Conservation (phyloP, 2,329 filamentous ascomycete species). For the Pseudogymnoascus sp. region DNA sequence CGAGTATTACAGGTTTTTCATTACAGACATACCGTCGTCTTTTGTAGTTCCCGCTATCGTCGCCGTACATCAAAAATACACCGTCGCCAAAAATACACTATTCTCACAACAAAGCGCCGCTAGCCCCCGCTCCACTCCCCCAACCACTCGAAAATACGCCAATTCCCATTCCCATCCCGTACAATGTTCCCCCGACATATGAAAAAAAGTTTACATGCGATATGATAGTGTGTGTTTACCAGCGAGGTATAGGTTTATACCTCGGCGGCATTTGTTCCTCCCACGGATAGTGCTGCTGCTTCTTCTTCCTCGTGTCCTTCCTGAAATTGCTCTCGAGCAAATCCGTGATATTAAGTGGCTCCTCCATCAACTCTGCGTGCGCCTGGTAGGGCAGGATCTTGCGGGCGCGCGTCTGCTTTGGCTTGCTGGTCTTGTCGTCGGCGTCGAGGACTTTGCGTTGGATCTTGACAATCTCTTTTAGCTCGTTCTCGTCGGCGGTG, state of each 20-base stretch:
- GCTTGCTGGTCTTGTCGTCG: slow-evolving; percentile 12
- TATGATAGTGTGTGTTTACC: slow-evolving; percentile 4
- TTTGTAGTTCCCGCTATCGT: not conserved
- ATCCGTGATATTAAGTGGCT: slow-evolving; percentile 19
- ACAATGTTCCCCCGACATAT: not conserved
- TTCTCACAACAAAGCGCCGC: slow-evolving; percentile 2
- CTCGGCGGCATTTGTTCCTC: slow-evolving; percentile 15
- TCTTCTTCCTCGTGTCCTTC: slow-evolving; percentile 9
- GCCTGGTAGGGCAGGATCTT: slow-evolving; percentile 22
- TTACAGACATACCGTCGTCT: slow-evolving; percentile 8
- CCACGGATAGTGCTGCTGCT: slow-evolving; percentile 13
- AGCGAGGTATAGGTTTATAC: not conserved
- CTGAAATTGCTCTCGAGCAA: slow-evolving; percentile 19
- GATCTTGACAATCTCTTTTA: slow-evolving; percentile 62
- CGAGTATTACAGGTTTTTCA: slow-evolving; percentile 7
- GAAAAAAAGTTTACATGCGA: slow-evolving; percentile 7
- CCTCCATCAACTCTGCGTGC: slow-evolving; percentile 20
- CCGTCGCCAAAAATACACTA: not conserved
- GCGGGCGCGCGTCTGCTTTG: slow-evolving; percentile 15
- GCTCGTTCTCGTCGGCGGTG: slow-evolving; percentile 61
- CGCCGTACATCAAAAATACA: not conserved
- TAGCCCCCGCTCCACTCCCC: not conserved
- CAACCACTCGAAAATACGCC: not conserved
- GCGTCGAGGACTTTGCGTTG: slow-evolving; percentile 13
- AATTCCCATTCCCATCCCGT: not conserved